Evolutionary conservation across 1,284 basidiomycete genomes (phyloP).

Genomic region (Cutaneotrichosporon cyanovorans): DNA sequence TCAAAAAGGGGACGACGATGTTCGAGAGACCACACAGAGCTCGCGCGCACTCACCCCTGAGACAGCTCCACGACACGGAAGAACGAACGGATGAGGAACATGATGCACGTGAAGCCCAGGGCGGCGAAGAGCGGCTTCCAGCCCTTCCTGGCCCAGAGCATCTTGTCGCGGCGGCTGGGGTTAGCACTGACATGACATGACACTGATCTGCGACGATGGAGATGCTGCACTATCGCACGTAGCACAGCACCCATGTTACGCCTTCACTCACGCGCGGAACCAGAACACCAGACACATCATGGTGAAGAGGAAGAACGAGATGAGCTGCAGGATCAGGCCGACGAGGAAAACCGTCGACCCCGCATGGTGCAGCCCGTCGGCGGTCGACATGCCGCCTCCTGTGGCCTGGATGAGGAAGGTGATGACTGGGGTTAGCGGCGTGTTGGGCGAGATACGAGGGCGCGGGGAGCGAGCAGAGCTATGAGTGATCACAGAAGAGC

Average conservation of each 20-base stretch:
- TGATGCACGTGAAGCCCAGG: constrained; percentile 53
- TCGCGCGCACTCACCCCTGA: constrained; percentile 51
- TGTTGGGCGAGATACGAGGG: no score
- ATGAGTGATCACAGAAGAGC: no score
- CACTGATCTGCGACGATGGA: no score
- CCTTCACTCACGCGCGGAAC: constrained; percentile 48
- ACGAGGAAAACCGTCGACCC: constrained; percentile 52
- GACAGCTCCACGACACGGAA: constrained; percentile 62
- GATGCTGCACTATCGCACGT: no score
- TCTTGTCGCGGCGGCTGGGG: constrained; percentile 5
- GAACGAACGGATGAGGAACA: constrained; percentile 52
- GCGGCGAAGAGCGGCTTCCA: constrained; percentile 57
- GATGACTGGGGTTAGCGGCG: constrained; percentile 22
- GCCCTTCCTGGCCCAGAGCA: constrained; percentile 33
- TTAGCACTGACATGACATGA: neutral
- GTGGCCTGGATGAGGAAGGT: constrained; percentile 60
- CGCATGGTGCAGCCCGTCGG: constrained; percentile 35
- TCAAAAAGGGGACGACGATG: no score
- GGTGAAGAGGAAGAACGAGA: constrained; percentile 58
- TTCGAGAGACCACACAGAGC: no score
- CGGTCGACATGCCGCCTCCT: constrained; percentile 43
- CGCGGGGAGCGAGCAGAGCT: no score
- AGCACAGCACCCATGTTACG: neutral
- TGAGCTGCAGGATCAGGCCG: constrained; percentile 56
- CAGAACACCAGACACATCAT: constrained; percentile 55